Percentiles rank a stretch among this genome's conserved stretches.
phyloP scores from a whole-genome alignment of 306 rosid species.

The Prinsepia uniflora region DNA sequence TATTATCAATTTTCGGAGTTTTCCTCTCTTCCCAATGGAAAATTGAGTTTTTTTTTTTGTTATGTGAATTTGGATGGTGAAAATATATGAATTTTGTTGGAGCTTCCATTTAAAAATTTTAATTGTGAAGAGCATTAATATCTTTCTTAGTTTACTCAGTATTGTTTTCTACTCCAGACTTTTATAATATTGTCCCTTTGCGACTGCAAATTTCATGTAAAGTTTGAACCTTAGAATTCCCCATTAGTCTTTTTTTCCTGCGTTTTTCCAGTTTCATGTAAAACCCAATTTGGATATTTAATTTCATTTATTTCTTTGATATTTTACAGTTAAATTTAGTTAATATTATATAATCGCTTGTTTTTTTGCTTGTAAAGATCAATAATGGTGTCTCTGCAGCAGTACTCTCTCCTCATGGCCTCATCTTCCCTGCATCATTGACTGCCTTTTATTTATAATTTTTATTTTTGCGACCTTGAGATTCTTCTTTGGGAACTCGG shows the following conservation, averaged over 20 bases:
- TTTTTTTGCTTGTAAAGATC: constrained; percentile 38
- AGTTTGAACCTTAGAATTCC: constrained; percentile 34
- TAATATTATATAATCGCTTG: constrained; percentile 1
- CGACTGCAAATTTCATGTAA: constrained; percentile 27
- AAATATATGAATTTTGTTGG: constrained; percentile 24
- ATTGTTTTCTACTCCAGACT: constrained; percentile 27
- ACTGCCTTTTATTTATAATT: constrained; percentile 26
- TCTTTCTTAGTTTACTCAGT: constrained; percentile 19
- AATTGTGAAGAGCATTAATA: constrained; percentile 23
- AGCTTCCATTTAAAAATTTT: constrained; percentile 15
- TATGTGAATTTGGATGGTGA: background rate
- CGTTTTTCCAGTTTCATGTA: constrained; percentile 27
- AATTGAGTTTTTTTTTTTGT: background rate
- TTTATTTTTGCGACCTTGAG: constrained; percentile 42
- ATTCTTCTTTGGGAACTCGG: constrained; percentile 76
- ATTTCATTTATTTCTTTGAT: constrained; percentile 9
- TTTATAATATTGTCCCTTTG: constrained; percentile 29
- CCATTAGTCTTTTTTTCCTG: constrained; percentile 15
- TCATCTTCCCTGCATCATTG: constrained; percentile 78
- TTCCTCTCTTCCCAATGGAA: background rate
- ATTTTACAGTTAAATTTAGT: background rate
- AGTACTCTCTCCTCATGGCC: constrained; percentile 47
- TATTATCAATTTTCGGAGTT: constrained; percentile 11
- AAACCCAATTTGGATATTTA: constrained; percentile 21
- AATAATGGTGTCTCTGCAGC: constrained; percentile 58